Base-by-base conservation (phyloP, 192 early-diverging fungal species). In the Powellomyces hirtus region DNA sequence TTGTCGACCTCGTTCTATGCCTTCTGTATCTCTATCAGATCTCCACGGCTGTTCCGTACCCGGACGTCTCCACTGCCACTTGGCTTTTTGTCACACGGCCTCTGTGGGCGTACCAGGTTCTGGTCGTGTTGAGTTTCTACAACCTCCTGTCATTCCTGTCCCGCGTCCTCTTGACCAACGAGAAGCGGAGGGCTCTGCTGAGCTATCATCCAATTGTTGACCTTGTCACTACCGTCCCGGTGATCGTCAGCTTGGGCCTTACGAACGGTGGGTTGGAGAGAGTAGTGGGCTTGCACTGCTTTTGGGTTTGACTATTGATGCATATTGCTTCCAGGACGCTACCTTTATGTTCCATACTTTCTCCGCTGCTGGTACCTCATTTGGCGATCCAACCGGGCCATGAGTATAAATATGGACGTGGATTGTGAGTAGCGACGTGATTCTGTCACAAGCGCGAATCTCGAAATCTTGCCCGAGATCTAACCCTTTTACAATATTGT, bases 31-130 rank as follows among this genome's bases (percentile, higher is more conserved):
- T 63, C 6, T 44, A 49, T 11, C 44, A 63, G 31, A 63, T 63
- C 11, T 63, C 62, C 40, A 33, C 33, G 26, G 20, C 42, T 5
- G 13, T 13, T 29, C 62, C 62, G 11, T 30, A 27, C 22, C 4
- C 62, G 2, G 42, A 63, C 16, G 53, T 27, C 18, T 18, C 59
- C 3, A 57, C 55, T 16, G 35, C 59, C 1, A 26, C n/a, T 14
- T 63, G 62, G 62, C 62, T 63, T 20, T 63, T 44, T 20, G 31
- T 63, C 45, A n/a, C 16, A 4, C 62, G 62, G 13, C 62, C 62
- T 4, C 22, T 13, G 11, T 63, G 62, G 62, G 13, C 34, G 13
- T 63, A 35, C 27, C 22, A 26, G 11, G 22, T 49, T 4, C 11
- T 63, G 4, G 20, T 63, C 1, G 62, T 30, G 27, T 45, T 14